Percentiles rank a stretch among this genome's conserved stretches.
These are phyloP conservation scores for Casaregolazyma suthepensis DNA, from an alignment of 1,139 yeast genomes.

Conservation along the genomic window DNA sequence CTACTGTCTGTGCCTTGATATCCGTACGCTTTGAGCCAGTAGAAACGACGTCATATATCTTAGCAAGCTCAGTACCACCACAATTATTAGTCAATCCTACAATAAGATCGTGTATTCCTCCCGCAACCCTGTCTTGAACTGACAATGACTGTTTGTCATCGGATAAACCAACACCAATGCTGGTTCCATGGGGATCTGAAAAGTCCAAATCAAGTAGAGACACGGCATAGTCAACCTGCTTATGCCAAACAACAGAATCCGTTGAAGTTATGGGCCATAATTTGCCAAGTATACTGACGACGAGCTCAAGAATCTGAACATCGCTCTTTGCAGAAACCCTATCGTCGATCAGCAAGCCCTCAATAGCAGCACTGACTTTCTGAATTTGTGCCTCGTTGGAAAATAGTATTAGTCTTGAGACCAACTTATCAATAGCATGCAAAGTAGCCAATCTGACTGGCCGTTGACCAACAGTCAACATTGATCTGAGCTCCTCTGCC, in stretches of 20 bases:
- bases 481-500: conserved; percentile 17
- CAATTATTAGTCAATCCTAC: neutral
- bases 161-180: neutral
- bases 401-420: neutral
- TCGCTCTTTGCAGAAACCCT: neutral
- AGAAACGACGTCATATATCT: conserved; percentile 1
- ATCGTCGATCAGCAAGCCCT: neutral
- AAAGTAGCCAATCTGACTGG: conserved; percentile 25
- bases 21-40: conserved; percentile 5
- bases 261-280: neutral
- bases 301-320: conserved; percentile 4
- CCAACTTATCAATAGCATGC: conserved; percentile 17
- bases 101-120: neutral
- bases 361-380: neutral
- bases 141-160: neutral
- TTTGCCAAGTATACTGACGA: neutral
- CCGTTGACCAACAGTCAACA: conserved; percentile 24
- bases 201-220: conserved; percentile 2
- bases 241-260: neutral
- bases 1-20: conserved; percentile 14
- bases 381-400: neutral
- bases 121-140: conserved; percentile 1
- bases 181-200: neutral
- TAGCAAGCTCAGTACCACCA: neutral
- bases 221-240: neutral